These are phyloP conservation scores for Lachnellula cervina DNA, from an alignment of 2,329 filamentous ascomycete species.

Conservation along the genomic window DNA sequence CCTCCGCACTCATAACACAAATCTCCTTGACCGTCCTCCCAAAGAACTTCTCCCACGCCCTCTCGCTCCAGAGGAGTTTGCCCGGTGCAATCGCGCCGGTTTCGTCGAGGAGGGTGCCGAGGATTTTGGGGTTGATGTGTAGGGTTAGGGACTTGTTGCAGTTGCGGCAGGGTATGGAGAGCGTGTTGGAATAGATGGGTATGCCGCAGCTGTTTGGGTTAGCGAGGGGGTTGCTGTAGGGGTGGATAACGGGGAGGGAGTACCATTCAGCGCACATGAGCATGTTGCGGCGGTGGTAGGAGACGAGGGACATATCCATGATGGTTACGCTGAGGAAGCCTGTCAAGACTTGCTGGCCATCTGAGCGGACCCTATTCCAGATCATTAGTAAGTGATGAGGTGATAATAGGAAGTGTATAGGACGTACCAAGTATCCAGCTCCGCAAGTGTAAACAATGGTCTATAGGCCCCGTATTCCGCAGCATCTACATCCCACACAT, in stretches of 20 bases:
- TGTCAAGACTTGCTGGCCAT: conserved; percentile 33
- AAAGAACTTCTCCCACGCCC: conserved; percentile 48
- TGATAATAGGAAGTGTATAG: neutral
- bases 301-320: conserved; percentile 26
- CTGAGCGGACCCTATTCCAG: conserved; percentile 30
- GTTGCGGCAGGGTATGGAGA: conserved; percentile 35
- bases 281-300: conserved; percentile 27
- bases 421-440: conserved; percentile 38
- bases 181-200: conserved; percentile 48
- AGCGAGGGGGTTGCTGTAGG: conserved; percentile 2
- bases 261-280: conserved; percentile 41
- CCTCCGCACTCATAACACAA: conserved; percentile 32
- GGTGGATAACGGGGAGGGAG: too few species aligned
- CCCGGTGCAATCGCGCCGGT: conserved; percentile 47
- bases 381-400: neutral
- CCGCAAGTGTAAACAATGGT: conserved; percentile 38
- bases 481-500: conserved; percentile 35
- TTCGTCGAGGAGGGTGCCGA: conserved; percentile 46
- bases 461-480: conserved; percentile 32
- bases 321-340: conserved; percentile 35
- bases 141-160: conserved; percentile 32
- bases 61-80: conserved; percentile 49
- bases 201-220: conserved; percentile 43
- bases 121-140: conserved; percentile 37
- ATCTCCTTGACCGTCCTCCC: conserved; percentile 41